Base-by-base conservation (phyloP, 116 monocot species). In the Zostera marina region DNA sequence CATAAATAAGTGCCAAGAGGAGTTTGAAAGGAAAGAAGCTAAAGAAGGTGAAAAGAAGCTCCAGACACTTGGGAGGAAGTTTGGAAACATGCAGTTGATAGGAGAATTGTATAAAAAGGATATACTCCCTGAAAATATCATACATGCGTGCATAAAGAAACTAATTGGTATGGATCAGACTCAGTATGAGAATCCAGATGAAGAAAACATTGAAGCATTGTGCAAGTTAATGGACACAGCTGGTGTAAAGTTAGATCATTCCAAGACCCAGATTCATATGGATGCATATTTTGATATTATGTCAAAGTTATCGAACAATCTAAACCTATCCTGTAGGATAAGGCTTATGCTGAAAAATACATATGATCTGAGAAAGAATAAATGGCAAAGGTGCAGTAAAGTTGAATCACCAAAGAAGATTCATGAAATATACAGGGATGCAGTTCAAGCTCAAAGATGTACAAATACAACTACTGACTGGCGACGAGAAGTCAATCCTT, bases 381-480 rank as follows among this genome's bases (percentile, higher is more conserved):
- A 70, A 40, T 94, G 94, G 94, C 84, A 88, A 56, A 79, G 81
- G 40, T 79, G 94, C 60, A 79, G 84, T 44, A 92, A 92, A 70
- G 72, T 92, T 62, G 92, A 92, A 60, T 86, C 87, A 3, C 92
- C 92, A 25, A 92, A 92, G 74, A 92, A 92, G 67, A 92, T 92
- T 69, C 87, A 92, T 17, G 87, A 92, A 47, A 83, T 92, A 13
- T 87, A 87, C 44, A 76, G 87, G 47, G 92, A 92, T 74, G 92
- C 83, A 25, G 87, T 75, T 64, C 80, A 83, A 60, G 80, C 80
- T 59, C 91, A 91, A 72, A 14, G 82, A 59, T 72, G 69, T 53
- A 79, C 66, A 15, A 53, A 23, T 47, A 46, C 53, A 19, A 19
- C 44, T 22, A 42, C 73, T 64, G 82, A 52, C 54, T 24, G 25